Percentiles rank a stretch among this genome's conserved stretches.
phyloP scores from a whole-genome alignment of 345 rosid genomes.

The Pistacia integerrima region DNA sequence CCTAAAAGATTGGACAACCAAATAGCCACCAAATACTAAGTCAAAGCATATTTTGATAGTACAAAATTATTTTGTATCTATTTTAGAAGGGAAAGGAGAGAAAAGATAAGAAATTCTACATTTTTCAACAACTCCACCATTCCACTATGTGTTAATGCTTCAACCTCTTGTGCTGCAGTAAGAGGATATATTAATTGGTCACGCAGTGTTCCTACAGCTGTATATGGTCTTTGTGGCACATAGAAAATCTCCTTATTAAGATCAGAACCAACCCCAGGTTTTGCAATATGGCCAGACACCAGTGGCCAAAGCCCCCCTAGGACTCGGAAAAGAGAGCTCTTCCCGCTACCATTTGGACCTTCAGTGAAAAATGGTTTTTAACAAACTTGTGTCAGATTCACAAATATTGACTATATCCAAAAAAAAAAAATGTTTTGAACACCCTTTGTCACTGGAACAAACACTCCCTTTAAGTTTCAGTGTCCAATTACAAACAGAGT shows the following conservation, averaged over 20 bases:
- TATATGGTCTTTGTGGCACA: slow-evolving; percentile 98
- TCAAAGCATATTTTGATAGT: slow-evolving; percentile 19
- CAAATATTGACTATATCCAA: neutral
- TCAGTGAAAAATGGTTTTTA: slow-evolving; percentile 25
- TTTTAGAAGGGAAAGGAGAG: neutral
- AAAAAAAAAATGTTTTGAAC: neutral
- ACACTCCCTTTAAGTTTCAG: neutral
- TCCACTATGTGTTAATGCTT: slow-evolving; percentile 66
- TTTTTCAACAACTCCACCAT: slow-evolving; percentile 91
- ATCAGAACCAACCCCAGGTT: slow-evolving; percentile 99
- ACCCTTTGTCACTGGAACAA: neutral
- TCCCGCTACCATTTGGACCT: slow-evolving; percentile 99
- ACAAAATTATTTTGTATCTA: slow-evolving; percentile 11
- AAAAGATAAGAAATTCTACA: slow-evolving; percentile 46
- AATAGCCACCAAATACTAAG: slow-evolving; percentile 13
- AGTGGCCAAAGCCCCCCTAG: slow-evolving; percentile 99
- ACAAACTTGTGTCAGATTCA: slow-evolving; percentile 6
- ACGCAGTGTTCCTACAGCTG: slow-evolving; percentile 96
- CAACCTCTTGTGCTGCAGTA: slow-evolving; percentile 67
- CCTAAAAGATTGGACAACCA: slow-evolving; percentile 48
- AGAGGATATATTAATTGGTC: slow-evolving; percentile 99
- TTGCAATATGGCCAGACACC: slow-evolving; percentile 87
- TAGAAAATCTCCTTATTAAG: slow-evolving; percentile 97
- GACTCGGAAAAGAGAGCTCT: slow-evolving; percentile 99
- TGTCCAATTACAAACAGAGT: neutral